phyloP scores from a whole-genome alignment of 129 eudicot genomes.

The Erigeron canadensis region DNA sequence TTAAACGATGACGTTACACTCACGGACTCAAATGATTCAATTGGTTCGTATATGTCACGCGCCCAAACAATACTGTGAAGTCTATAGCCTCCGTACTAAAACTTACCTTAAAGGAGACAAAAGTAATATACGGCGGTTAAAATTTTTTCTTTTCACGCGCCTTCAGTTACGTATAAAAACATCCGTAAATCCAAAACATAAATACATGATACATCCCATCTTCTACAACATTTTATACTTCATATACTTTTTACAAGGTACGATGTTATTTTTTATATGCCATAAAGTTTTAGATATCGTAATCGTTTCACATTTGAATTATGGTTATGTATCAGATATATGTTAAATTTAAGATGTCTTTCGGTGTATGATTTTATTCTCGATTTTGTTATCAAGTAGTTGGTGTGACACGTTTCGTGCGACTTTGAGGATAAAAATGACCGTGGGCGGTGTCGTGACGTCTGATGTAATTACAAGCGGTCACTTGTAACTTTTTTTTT shows the following conservation, averaged over 20 bases:
- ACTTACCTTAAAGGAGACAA: neutral
- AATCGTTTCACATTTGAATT: too few species aligned
- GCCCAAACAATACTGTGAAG: neutral
- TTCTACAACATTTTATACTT: neutral
- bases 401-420: slow-evolving; percentile 1
- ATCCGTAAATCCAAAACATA: neutral
- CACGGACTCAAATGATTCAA: neutral
- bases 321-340: neutral
- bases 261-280: neutral
- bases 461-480: neutral
- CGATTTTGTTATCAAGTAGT: neutral
- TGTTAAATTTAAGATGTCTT: neutral
- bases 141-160: slow-evolving; percentile 20
- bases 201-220: neutral
- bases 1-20: slow-evolving; percentile 22
- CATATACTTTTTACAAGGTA: neutral
- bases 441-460: neutral
- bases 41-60: slow-evolving; percentile 23
- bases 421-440: neutral
- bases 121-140: slow-evolving; percentile 31
- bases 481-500: too few species aligned
- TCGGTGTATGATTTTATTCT: slow-evolving; percentile 1
- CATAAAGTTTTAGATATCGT: neutral
- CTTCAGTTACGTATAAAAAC: slow-evolving; percentile 19
- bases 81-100: neutral